Evolutionary conservation across 2,329 filamentous ascomycete species (phyloP), one percentile per base, ranked within the genome.

Genomic region (Cercospora zeae-maydis): DNA sequence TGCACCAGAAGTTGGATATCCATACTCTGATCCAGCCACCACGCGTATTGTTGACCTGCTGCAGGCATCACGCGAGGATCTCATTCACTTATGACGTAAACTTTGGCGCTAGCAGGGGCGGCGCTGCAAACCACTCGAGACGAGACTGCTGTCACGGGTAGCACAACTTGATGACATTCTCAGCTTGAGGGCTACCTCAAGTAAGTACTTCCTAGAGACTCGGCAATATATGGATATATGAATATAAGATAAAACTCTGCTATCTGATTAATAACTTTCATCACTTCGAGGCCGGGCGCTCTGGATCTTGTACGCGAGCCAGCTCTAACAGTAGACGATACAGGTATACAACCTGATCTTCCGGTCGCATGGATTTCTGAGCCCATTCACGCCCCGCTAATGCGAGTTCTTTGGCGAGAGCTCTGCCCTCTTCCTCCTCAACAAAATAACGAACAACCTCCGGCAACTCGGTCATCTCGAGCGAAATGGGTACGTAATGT

Each of bases 401-500:
- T 3, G 61, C 66, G 11, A 66, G 39, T 57, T 59, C 49, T 56
- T 30, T 55, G 11, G 42, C 63, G 9, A 58, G 39, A 61, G 58
- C 16, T 63, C 52, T 78, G 61, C 85, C 80, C 54, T 55, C 31
- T 36, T n/a, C 14, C 37, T 47, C 55, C 30, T 58, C 37, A 33
- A 63, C 37, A 36, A 60, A 54, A 53, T 63, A 72, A 90, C 93
- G 62, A 88, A 86, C 81, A 92, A 82, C 60, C 91, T 86, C 47
- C 84, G 87, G 92, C 70, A 89, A 83, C 68, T 93, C 91, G 36
- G 84, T 78, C 70, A 88, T 92, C 1, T 86, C 84, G 71, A 85
- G 89, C 72, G 92, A 88, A 83, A 93, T 87, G 14, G 91, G 91
- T 1, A 92, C 87, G 70, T 91, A 93, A 75, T 95, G 91, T 70